Percentiles rank a stretch among this genome's conserved stretches.
Evolutionary conservation across 495 filamentous ascomycete species (phyloP).

Genomic region (Aspergillus biplanus): DNA sequence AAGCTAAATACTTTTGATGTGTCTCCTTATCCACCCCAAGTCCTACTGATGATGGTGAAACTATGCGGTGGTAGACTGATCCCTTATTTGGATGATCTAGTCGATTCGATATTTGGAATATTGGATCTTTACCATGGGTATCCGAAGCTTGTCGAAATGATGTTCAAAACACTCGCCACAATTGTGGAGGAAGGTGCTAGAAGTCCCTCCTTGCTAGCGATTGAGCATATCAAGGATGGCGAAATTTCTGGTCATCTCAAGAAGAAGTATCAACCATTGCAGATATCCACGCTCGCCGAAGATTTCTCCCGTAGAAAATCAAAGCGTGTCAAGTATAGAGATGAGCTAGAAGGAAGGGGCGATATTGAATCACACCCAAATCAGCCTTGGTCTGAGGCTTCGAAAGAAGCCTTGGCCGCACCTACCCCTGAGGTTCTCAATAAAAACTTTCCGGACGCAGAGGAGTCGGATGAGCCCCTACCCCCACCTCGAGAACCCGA

Average conservation of each 20-base stretch:
- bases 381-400: constrained; percentile 40
- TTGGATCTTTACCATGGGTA: constrained; percentile 95
- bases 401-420: constrained; percentile 33
- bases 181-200: constrained; percentile 82
- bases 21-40: constrained; percentile 86
- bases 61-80: constrained; percentile 81
- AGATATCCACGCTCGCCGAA: constrained; percentile 41
- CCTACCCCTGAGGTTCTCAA: constrained; percentile 34
- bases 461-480: constrained; percentile 42
- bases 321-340: constrained; percentile 36
- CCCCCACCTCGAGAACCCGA: constrained; percentile 54
- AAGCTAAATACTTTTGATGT: constrained; percentile 91
- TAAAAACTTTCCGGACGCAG: constrained; percentile 36
- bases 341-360: constrained; percentile 39
- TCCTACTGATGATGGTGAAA: constrained; percentile 91
- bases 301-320: constrained; percentile 41
- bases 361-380: constrained; percentile 38
- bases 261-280: constrained; percentile 37
- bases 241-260: constrained; percentile 43
- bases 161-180: constrained; percentile 80
- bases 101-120: constrained; percentile 86
- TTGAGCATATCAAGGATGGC: constrained; percentile 39
- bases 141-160: constrained; percentile 76
- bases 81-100: constrained; percentile 88
- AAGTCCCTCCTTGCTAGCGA: constrained; percentile 58